phyloP scores from a whole-genome alignment of 257 asterid genomes.

The Penstemon newberryi region DNA sequence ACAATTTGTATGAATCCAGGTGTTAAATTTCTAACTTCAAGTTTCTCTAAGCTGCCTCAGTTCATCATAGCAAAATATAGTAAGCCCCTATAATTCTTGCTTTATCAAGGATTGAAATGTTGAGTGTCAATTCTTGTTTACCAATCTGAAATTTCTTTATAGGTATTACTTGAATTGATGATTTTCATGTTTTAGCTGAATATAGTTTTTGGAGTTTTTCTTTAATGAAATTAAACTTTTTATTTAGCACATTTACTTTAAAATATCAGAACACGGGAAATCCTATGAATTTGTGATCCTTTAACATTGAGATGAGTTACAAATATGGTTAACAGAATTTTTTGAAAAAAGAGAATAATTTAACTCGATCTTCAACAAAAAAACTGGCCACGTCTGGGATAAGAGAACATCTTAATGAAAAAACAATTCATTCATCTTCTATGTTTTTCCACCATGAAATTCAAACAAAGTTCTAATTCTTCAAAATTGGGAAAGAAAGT shows the following conservation, averaged over 20 bases:
- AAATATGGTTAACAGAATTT: background rate
- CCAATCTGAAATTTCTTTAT: background rate
- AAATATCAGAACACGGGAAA: no score
- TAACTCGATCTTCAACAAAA: background rate
- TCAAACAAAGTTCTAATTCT: background rate
- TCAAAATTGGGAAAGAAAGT: background rate
- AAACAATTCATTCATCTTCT: background rate
- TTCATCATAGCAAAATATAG: constrained; percentile 11
- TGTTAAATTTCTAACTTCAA: background rate
- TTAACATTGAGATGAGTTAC: background rate
- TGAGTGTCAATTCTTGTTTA: background rate
- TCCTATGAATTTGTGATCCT: background rate
- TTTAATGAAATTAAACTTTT: background rate
- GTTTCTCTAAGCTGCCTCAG: constrained; percentile 17
- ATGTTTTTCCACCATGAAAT: background rate
- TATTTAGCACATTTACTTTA: no score
- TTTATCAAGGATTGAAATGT: background rate
- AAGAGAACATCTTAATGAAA: background rate
- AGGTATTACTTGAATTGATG: background rate
- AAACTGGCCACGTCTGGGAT: background rate
- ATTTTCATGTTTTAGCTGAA: background rate
- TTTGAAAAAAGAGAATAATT: background rate
- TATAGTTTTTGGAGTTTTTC: background rate
- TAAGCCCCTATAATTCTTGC: background rate
- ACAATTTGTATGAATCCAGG: constrained; percentile 12